Percentiles rank a stretch among this genome's conserved stretches.
phyloP scores from a whole-genome alignment of 441 rosid species.

The Metrosideros polymorpha region DNA sequence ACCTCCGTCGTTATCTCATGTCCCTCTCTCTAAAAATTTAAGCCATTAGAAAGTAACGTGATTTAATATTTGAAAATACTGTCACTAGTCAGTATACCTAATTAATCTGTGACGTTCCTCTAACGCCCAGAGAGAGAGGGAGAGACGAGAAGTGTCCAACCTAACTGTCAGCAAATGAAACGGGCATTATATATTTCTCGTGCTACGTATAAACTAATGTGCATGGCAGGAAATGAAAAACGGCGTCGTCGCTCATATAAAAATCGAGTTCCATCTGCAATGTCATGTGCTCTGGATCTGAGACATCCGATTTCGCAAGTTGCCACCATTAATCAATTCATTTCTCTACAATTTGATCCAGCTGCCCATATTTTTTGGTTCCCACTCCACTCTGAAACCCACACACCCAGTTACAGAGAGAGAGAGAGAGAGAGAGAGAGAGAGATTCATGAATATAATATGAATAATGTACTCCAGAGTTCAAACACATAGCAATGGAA shows the following conservation, averaged over 20 bases:
- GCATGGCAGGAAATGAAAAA: neutral
- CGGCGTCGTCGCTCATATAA: neutral
- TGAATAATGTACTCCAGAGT: neutral
- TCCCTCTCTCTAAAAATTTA: neutral
- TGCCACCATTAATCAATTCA: neutral
- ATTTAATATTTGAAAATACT: neutral
- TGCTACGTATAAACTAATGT: neutral
- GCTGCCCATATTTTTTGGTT: neutral
- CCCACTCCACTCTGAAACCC: neutral
- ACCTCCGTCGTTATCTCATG: neutral
- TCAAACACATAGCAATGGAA: neutral
- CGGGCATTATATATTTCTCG: neutral
- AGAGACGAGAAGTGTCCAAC: no score
- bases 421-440: neutral
- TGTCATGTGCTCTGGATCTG: neutral
- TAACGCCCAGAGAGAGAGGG: neutral
- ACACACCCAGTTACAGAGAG: neutral
- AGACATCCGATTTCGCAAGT: neutral
- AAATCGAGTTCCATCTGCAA: neutral
- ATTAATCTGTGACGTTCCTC: neutral
- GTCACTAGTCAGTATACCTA: neutral
- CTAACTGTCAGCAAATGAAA: neutral
- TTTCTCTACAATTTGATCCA: neutral
- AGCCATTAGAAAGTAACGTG: neutral
- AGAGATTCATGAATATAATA: neutral